Conservation (phyloP, 306 rosid species). For the Urtica urens region DNA sequence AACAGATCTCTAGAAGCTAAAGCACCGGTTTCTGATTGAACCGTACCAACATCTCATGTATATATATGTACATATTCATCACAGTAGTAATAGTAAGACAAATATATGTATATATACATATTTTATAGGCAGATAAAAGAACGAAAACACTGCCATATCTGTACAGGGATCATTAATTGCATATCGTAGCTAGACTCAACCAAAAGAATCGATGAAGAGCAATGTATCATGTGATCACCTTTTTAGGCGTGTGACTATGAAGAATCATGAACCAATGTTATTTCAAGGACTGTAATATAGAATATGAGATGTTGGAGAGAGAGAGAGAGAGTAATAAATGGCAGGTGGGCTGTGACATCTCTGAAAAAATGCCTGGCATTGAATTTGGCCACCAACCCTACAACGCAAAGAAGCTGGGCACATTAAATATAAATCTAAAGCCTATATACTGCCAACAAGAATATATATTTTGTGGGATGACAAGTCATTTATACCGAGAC, state of each 20-base stretch:
- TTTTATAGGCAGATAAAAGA: too few relatives aligned
- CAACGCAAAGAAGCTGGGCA: slow-evolving; percentile 37
- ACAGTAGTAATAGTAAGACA: too few relatives aligned
- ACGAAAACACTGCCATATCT: too few relatives aligned
- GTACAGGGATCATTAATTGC: too few relatives aligned
- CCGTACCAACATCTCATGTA: slow-evolving; percentile 57
- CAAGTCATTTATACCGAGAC: slow-evolving; percentile 18
- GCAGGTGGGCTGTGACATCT: slow-evolving; percentile 16
- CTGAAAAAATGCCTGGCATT: too few relatives aligned
- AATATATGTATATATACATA: too few relatives aligned
- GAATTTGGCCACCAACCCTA: slow-evolving; percentile 51
- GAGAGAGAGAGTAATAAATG: background rate
- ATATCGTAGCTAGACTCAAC: too few relatives aligned
- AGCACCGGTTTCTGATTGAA: slow-evolving; percentile 49
- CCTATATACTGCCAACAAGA: background rate
- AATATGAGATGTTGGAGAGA: background rate
- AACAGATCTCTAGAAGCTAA: slow-evolving; percentile 28
- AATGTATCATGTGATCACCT: too few relatives aligned
- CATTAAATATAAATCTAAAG: slow-evolving; percentile 29
- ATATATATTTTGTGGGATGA: slow-evolving; percentile 1
- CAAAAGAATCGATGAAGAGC: too few relatives aligned
- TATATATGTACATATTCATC: too few relatives aligned
- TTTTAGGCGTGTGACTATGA: background rate
- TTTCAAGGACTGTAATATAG: too few relatives aligned
- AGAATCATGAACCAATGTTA: too few relatives aligned